phyloP scores from a whole-genome alignment of 108 stramenopile genomes.

The Nitzschia sp. region DNA sequence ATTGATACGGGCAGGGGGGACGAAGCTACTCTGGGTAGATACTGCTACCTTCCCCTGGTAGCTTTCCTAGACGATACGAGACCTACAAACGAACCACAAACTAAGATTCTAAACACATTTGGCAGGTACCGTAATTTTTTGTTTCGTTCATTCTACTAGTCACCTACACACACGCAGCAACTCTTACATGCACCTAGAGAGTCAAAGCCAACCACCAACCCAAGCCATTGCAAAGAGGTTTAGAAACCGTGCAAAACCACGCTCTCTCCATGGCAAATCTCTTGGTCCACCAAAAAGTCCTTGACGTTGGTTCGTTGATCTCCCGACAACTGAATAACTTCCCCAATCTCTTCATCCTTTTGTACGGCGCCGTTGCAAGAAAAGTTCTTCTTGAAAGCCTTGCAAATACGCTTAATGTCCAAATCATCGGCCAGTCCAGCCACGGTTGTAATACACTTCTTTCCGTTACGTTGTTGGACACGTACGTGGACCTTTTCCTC shows the following conservation, averaged over 20 bases:
- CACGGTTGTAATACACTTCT: constrained; percentile 98
- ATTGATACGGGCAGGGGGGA: too few species aligned
- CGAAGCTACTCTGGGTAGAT: too few species aligned
- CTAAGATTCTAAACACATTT: too few species aligned
- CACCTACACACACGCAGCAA: too few species aligned
- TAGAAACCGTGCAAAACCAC: constrained; percentile 92
- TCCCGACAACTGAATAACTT: constrained; percentile 96
- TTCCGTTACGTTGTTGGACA: constrained; percentile 97
- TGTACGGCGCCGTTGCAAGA: constrained; percentile 97
- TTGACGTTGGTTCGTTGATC: constrained; percentile 97
- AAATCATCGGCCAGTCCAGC: constrained; percentile 97
- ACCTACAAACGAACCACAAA: too few species aligned
- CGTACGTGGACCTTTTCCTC: constrained; percentile 97
- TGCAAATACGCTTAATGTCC: constrained; percentile 97
- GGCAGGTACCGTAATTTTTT: too few species aligned
- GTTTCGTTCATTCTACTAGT: too few species aligned
- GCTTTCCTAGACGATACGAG: too few species aligned
- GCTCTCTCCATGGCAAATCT: constrained; percentile 85
- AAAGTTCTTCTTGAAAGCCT: constrained; percentile 99
- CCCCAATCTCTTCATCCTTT: constrained; percentile 90
- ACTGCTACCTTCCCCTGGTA: too few species aligned
- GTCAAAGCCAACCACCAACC: not conserved
- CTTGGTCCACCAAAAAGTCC: constrained; percentile 93
- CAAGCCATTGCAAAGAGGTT: not conserved
- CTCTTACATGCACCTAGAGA: too few species aligned